Base-by-base conservation (phyloP, 768 basidiomycete genomes). In the Naematelia encephala region DNA sequence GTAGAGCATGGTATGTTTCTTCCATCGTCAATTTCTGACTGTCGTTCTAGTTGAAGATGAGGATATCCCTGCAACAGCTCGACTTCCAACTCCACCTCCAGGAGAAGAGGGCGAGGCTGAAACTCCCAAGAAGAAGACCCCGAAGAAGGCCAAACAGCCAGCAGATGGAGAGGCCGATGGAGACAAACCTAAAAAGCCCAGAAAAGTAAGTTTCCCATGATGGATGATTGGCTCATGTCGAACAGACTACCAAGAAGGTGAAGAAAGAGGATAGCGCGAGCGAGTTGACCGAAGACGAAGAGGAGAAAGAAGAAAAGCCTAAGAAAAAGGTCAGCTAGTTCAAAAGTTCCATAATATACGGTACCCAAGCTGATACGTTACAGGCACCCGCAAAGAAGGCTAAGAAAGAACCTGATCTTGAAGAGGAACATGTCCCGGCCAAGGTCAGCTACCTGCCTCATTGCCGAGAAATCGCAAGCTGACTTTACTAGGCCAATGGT, bases 1-100 rank as follows among this genome's bases (percentile, higher is more conserved):
- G 83, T 81, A 0, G 91, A 87, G 3, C 81, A 86, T 29, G 78
- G 78, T 78, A 23, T 22, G 75, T 52, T 26, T 25, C 26, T 21
- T 2, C n/a, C 28, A 22, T 14, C 45, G 23, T 21, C 2, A 49
- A 13, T 23, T 12, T 10, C 14, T 25, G 1, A 39, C 48, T 61
- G 10, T 13, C 50, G 14, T n/a, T 22, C 4, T 16, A 67, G 88
- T 96, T 50, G 89, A 84, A 4, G 85, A 87, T 29, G 91, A 86
- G 66, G 92, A 94, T 68, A 84, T 93, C 55, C 66, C 72, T 1
- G 61, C 73, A 56, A 61, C 72, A 43, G 73, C 62, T 57, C 68
- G 59, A 48, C 69, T 68, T 28, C 71, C 44, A 22, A 60, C 51
- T 59, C 60, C 54, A 60, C 64, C 65, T 53, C 65, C 56, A 57